Base-by-base conservation (phyloP, 768 basidiomycete genomes). In the Collybiopsis confluens region DNA sequence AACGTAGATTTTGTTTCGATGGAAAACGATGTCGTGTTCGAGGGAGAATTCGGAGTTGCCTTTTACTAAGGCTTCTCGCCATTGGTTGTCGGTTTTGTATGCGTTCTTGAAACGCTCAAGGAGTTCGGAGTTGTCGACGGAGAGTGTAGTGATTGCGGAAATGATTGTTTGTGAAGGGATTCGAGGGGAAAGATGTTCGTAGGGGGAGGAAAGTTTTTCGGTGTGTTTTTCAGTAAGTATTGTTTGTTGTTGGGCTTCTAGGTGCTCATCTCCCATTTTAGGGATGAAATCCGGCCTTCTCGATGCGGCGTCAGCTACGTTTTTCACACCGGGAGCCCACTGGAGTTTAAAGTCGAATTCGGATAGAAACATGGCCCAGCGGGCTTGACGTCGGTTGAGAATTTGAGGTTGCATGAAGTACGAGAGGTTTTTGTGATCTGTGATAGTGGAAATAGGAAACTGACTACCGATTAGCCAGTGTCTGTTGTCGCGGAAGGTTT, bases 361-460 rank as follows among this genome's bases (percentile, higher is more conserved):
- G n/a, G n/a, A n/a, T n/a, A n/a, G n/a, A n/a, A n/a, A n/a, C n/a
- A n/a, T n/a, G n/a, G n/a, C n/a, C n/a, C n/a, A n/a, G n/a, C n/a
- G n/a, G n/a, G n/a, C n/a, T n/a, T n/a, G n/a, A n/a, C n/a, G n/a
- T n/a, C n/a, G n/a, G n/a, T n/a, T n/a, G n/a, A 81, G 69, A 6
- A 73, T 56, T 11, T 67, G 64, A 23, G 71, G 59, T 6, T 65
- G 58, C 54, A 65, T 68, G 59, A 80, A 80, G 56, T 78, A 80
- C 28, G 66, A 61, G 6, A 80, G 71, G 44, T 79, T 77, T 48
- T 72, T 66, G 56, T 74, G 70, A 54, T 75, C 62, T 1, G 52
- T 68, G 41, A 62, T 56, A 37, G 60, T 62, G 7, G 60, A 52
- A 42, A 73, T 61, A 0, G 61, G 55, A 13, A 54, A 55, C 10